A percentile compares a stretch with the other conserved stretches of the same genome.
Evolutionary conservation across 306 rosid species (phyloP).

Genomic region (Vigna unguiculata): DNA sequence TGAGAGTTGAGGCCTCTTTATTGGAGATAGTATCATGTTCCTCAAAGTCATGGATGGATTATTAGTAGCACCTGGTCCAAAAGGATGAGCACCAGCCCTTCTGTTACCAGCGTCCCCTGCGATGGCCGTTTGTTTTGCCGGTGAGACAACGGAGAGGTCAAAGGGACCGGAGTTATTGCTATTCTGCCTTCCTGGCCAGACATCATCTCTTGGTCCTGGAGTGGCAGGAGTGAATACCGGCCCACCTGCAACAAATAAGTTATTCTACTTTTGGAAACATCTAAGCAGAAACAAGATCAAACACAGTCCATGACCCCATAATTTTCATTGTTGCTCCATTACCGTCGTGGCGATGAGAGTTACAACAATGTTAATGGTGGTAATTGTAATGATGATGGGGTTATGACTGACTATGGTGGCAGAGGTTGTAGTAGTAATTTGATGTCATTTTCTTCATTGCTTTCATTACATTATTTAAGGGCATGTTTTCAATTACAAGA

Average conservation of each 20-base stretch:
- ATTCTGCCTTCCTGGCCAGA: slow-evolving; percentile 92
- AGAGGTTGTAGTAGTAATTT: too few relatives aligned
- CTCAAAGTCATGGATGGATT: slow-evolving; percentile 88
- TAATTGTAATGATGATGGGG: too few relatives aligned
- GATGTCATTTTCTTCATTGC: too few relatives aligned
- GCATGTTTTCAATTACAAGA: too few relatives aligned
- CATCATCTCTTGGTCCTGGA: slow-evolving; percentile 98
- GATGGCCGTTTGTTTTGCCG: slow-evolving; percentile 65
- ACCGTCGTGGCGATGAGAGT: too few relatives aligned
- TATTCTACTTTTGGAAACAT: slow-evolving; percentile 78
- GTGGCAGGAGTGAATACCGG: slow-evolving; percentile 81
- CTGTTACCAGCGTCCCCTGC: slow-evolving; percentile 74
- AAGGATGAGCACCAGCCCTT: slow-evolving; percentile 71
- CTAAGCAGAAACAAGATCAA: slow-evolving; percentile 49
- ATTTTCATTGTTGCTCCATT: too few relatives aligned
- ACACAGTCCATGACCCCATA: not conserved
- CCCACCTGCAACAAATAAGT: slow-evolving; percentile 92
- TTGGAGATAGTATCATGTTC: slow-evolving; percentile 92
- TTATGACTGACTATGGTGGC: too few relatives aligned
- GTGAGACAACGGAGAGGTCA: slow-evolving; percentile 84
- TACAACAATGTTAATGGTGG: too few relatives aligned
- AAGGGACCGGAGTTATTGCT: slow-evolving; percentile 85
- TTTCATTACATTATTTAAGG: too few relatives aligned
- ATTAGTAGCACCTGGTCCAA: slow-evolving; percentile 64
- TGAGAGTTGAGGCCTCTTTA: slow-evolving; percentile 92